Base-by-base conservation (phyloP, 805 yeast genomes). In the Pichia eremophila region DNA sequence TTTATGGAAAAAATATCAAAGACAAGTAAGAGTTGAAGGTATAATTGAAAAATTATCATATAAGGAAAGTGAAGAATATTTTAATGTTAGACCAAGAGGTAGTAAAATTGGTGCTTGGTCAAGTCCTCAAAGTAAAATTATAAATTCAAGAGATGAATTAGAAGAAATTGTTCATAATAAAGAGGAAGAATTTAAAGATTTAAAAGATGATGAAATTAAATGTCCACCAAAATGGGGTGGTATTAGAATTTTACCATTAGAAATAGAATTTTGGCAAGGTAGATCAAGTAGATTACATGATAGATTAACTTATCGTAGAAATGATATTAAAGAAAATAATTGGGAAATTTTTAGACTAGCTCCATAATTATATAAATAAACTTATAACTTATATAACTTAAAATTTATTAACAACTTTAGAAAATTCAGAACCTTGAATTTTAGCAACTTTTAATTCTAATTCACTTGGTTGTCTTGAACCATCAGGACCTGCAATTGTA, bases 211-310 rank as follows among this genome's bases (percentile, higher is more conserved):
- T 35, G 79, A 81, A 37, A 79, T 93, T 40, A 95, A 95, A 29
- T 84, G 95, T 54, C 99, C 99, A 15, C 90, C 85, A 35, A 83
- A 71, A 62, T 93, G 99, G 99, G 99, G 98, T 46, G 99, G 99
- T 0, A 62, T 93, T 44, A 75, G 95, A 59, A 73, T 93, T 17
- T 79, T 84, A 39, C 99, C 99, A 6, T 68, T 86, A 41, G 95
- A 88, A 61, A 76, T 91, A 54, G 99, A 93, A 68, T 93, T 91
- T 61, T 93, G 98, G 97, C 99, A 93, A 69, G 99, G 99, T 17
- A 79, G 99, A 53, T 73, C 76, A 50, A 83, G 86, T 60, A 77
- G 99, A 63, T 71, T 91, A 45, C 99, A 93, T 64, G 99, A 93
- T 65, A 77, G 99, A 56, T 71, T 90, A 44, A 78, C 81, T 14